Base-by-base conservation (phyloP, 2,329 filamentous ascomycete species). In the Curvularia verruculosa region DNA sequence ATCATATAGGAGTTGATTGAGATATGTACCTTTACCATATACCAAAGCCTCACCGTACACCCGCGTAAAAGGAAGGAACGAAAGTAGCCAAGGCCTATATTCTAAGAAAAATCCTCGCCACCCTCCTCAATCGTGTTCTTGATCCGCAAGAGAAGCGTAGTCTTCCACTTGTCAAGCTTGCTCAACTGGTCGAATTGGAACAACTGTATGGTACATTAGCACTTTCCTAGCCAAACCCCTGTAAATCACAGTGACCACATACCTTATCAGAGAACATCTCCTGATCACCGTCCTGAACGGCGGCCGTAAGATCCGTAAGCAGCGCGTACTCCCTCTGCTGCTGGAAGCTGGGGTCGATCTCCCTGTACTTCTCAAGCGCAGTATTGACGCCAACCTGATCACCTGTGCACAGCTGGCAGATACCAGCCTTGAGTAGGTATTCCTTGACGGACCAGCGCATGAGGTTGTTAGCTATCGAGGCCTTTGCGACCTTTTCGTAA, bases 151-250 rank as follows among this genome's bases (percentile, higher is more conserved):
- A 96, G 78, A 56, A 96, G 81, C 29, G 89, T 91, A 49, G 91
- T 96, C 89, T 97, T 96, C 94, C 94, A 98, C 81, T 94, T 95
- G 75, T 97, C 93, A 71, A 98, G 80, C 82, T 95, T 95, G 80
- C 88, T 95, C 80, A 96, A 83, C 80, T 96, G 91, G 76, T 97
- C 92, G 73, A 87, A 98, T 75, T 94, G 88, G 82, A 90, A 96
- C 62, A 96, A 78, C 68, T 70, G 39, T n/a, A 29, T 12, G 5
- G 15, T 1, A 23, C 5, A 39, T 66, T 23, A 66, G 58, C 28
- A 57, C 12, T 46, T 5, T 3, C 10, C 34, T 26, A 15, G 6
- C 19, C 15, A 40, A 3, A 10, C 7, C 13, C 12, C 13, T 24
- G 9, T 6, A n/a, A 24, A 28, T 29, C 18, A 9, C 9, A 41